Percentiles rank a stretch among this genome's conserved stretches.
These are phyloP conservation scores for Penicillium sp. DNA, from an alignment of 2,329 filamentous ascomycete genomes.

Conservation along the genomic window DNA sequence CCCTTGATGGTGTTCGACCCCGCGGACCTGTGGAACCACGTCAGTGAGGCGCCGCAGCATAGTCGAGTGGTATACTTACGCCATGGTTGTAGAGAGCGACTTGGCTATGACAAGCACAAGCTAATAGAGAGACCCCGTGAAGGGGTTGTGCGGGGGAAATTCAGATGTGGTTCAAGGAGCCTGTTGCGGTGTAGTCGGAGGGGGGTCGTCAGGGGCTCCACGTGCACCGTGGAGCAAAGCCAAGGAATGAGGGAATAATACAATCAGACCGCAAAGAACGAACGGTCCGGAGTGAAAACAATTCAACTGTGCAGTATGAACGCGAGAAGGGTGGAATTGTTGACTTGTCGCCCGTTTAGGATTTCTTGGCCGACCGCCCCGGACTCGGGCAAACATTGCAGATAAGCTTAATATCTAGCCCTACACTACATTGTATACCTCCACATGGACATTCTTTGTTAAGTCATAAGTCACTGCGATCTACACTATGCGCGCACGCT, in stretches of 20 bases:
- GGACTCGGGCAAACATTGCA: constrained; percentile 10
- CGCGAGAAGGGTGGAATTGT: constrained; percentile 18
- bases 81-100: constrained; percentile 42
- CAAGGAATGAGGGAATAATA: constrained; percentile 2
- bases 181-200: constrained; percentile 10
- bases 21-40: constrained; percentile 21
- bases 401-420: constrained; percentile 10
- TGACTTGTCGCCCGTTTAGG: constrained; percentile 24
- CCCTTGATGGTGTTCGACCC: constrained; percentile 56
- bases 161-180: constrained; percentile 10
- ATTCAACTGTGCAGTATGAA: not conserved
- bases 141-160: constrained; percentile 23
- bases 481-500: too few relatives aligned
- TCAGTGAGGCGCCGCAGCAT: constrained; percentile 10
- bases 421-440: not conserved
- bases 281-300: constrained; percentile 2
- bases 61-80: constrained; percentile 41
- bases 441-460: not conserved
- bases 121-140: constrained; percentile 23
- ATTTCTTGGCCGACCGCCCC: constrained; percentile 25
- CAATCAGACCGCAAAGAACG: constrained; percentile 8
- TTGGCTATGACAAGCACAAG: constrained; percentile 11
- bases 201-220: constrained; percentile 19
- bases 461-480: too few relatives aligned
- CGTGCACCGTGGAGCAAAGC: constrained; percentile 13